Evolutionary conservation across 495 filamentous ascomycete genomes (phyloP).

Genomic region (Aspergillus sclerotiicarbonarius): DNA sequence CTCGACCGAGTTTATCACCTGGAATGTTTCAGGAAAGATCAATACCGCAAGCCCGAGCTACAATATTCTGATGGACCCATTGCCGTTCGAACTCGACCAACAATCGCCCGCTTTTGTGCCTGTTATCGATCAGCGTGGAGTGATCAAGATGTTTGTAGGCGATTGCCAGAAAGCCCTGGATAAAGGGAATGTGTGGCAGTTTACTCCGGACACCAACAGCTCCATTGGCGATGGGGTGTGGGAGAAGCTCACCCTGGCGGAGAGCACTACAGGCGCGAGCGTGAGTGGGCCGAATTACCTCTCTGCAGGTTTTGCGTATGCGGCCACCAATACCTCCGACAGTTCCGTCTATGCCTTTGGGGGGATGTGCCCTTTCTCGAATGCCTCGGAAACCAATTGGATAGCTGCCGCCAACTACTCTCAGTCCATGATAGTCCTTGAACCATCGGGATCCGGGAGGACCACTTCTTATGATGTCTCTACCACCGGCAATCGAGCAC

Average conservation of each 20-base stretch:
- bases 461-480: slow-evolving; percentile 35
- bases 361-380: slow-evolving; percentile 75
- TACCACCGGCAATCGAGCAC: slow-evolving; percentile 46
- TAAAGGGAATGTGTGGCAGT: slow-evolving; percentile 54
- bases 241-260: slow-evolving; percentile 33
- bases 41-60: slow-evolving; percentile 50
- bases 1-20: slow-evolving; percentile 53
- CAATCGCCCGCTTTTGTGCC: slow-evolving; percentile 57
- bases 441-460: slow-evolving; percentile 22
- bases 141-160: slow-evolving; percentile 67
- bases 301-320: slow-evolving; percentile 65
- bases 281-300: slow-evolving; percentile 63
- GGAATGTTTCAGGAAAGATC: slow-evolving; percentile 62
- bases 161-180: slow-evolving; percentile 53
- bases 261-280: slow-evolving; percentile 21
- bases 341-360: slow-evolving; percentile 72
- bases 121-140: slow-evolving; percentile 60
- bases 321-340: slow-evolving; percentile 49
- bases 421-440: slow-evolving; percentile 64
- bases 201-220: slow-evolving; percentile 38
- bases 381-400: slow-evolving; percentile 46
- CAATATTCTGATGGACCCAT: slow-evolving; percentile 54
- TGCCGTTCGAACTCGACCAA: slow-evolving; percentile 60
- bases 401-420: slow-evolving; percentile 71
- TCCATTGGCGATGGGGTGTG: slow-evolving; percentile 56